phyloP scores from a whole-genome alignment of 2,329 filamentous ascomycete genomes.

The Corniculantispora saksenae region DNA sequence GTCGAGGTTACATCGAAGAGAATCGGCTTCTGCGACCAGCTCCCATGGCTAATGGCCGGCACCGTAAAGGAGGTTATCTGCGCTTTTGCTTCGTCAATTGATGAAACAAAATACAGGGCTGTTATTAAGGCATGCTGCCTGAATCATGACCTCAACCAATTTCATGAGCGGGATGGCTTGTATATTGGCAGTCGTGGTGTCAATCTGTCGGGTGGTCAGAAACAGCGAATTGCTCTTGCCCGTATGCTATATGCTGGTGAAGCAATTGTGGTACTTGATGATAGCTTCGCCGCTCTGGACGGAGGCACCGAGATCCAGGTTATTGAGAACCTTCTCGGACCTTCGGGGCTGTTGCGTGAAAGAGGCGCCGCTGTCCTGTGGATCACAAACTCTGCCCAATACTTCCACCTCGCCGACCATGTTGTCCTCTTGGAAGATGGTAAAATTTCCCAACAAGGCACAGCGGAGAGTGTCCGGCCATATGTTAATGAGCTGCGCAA shows the following conservation, averaged over 20 bases:
- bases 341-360: slow-evolving; percentile 31
- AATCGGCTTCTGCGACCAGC: slow-evolving; percentile 17
- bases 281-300: slow-evolving; percentile 24
- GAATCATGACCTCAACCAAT: slow-evolving; percentile 3
- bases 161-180: background rate
- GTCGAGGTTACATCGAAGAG: background rate
- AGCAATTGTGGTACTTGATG: slow-evolving; percentile 23
- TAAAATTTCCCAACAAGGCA: slow-evolving; percentile 40
- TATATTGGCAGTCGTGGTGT: slow-evolving; percentile 13
- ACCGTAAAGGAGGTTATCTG: slow-evolving; percentile 16
- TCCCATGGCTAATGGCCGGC: slow-evolving; percentile 7
- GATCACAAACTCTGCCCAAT: slow-evolving; percentile 35
- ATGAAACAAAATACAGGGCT: slow-evolving; percentile 5
- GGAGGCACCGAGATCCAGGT: slow-evolving; percentile 23
- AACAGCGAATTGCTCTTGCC: slow-evolving; percentile 20
- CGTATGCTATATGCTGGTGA: slow-evolving; percentile 20
- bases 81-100: background rate
- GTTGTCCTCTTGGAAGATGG: slow-evolving; percentile 41
- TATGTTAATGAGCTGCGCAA: slow-evolving; percentile 8
- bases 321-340: slow-evolving; percentile 20
- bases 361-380: slow-evolving; percentile 34
- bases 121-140: slow-evolving; percentile 8
- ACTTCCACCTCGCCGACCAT: slow-evolving; percentile 43
- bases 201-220: slow-evolving; percentile 19
- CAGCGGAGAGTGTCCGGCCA: slow-evolving; percentile 23